Conservation (phyloP, 164 flowering plant species). For the Malania oleifera region DNA sequence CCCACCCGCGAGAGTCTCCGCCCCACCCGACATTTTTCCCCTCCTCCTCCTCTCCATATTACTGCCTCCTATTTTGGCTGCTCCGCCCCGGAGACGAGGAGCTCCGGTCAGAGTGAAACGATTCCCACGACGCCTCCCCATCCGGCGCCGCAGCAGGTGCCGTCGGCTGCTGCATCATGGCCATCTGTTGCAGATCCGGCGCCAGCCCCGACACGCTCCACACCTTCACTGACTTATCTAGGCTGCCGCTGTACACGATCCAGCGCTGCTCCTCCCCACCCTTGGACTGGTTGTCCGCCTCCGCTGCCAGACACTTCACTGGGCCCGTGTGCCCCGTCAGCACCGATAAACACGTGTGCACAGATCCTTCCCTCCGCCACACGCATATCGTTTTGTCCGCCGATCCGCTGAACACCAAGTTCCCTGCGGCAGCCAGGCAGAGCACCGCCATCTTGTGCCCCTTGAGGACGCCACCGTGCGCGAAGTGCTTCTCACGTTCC, state of each 20-base stretch:
- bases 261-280: constrained; percentile 30
- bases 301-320: constrained; percentile 71
- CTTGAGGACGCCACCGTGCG: constrained; percentile 64
- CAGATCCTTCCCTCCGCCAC: constrained; percentile 54
- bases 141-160: background rate
- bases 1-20: too few species aligned
- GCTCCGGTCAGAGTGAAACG: constrained; percentile 19
- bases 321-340: constrained; percentile 80
- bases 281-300: constrained; percentile 35
- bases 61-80: constrained; percentile 11
- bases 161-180: constrained; percentile 18
- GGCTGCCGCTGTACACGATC: constrained; percentile 75
- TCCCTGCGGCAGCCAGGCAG: constrained; percentile 63
- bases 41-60: too few species aligned
- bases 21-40: too few species aligned
- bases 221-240: constrained; percentile 80
- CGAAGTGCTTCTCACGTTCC: constrained; percentile 51
- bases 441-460: constrained; percentile 81
- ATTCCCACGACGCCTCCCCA: constrained; percentile 6
- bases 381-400: constrained; percentile 86
- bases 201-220: constrained; percentile 65
- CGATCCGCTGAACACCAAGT: constrained; percentile 61
- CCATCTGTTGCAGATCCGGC: constrained; percentile 28
- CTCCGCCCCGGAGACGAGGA: constrained; percentile 14
- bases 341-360: constrained; percentile 65